phyloP scores from a whole-genome alignment of 768 basidiomycete genomes.

The Tephrocybe sp. region DNA sequence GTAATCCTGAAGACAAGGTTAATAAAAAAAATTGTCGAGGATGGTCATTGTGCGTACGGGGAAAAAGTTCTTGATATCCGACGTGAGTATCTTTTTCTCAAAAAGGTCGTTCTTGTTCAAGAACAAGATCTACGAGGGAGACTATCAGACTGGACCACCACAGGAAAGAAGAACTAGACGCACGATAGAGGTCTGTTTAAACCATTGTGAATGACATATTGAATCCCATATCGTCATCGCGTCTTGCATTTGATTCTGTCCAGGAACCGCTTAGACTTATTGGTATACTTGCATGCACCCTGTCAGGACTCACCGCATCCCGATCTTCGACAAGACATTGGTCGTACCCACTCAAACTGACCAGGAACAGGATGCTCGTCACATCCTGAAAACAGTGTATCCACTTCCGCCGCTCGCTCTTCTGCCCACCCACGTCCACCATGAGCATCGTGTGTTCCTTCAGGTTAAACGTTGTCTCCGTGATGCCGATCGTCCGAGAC shows the following conservation, averaged over 20 bases:
- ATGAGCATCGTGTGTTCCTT: conserved; percentile 84
- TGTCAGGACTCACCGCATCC: conserved; percentile 65
- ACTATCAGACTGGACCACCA: background rate
- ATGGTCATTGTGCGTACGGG: conserved; percentile 68
- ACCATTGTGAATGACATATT: conserved; percentile 98
- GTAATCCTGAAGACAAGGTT: conserved; percentile 60
- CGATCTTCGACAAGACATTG: conserved; percentile 92
- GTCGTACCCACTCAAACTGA: conserved; percentile 91
- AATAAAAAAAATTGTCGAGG: background rate
- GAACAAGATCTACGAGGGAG: conserved; percentile 77
- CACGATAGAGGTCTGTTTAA: conserved; percentile 91
- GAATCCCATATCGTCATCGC: conserved; percentile 99
- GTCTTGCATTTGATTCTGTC: conserved; percentile 97
- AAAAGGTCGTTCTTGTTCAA: conserved; percentile 97
- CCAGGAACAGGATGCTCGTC: conserved; percentile 89
- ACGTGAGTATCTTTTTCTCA: conserved; percentile 75
- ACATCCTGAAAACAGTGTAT: conserved; percentile 96
- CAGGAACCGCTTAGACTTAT: background rate
- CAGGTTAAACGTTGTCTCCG: conserved; percentile 81
- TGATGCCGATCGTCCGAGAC: conserved; percentile 89
- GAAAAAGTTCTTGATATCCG: conserved; percentile 88
- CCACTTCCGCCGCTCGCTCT: conserved; percentile 92
- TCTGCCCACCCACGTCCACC: conserved; percentile 94
- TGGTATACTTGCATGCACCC: background rate
- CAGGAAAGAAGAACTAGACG: background rate